Conservation (phyloP, 225 moss, liverwort and hornwort genomes). For the Straminergon stramineum region DNA sequence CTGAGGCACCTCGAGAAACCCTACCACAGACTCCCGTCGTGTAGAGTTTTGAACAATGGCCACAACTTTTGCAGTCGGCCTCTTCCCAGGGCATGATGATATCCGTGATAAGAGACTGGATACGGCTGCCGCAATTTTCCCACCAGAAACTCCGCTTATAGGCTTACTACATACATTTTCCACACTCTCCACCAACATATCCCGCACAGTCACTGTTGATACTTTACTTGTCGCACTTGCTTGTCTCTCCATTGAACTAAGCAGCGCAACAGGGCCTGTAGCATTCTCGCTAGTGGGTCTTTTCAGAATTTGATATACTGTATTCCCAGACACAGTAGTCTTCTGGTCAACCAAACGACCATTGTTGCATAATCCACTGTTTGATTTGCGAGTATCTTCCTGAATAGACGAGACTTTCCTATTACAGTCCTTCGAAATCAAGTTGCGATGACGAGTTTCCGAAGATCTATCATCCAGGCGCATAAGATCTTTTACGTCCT, state of each 20-base stretch:
- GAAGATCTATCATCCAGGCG: background rate
- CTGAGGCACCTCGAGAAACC: slow-evolving; percentile 66
- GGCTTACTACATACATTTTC: background rate
- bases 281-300: slow-evolving; percentile 12
- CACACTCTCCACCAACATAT: background rate
- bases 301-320: slow-evolving; percentile 46
- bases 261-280: background rate
- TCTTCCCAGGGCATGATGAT: slow-evolving; percentile 58
- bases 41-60: slow-evolving; percentile 66
- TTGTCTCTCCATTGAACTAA: slow-evolving; percentile 11
- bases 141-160: background rate
- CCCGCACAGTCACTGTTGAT: background rate
- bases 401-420: background rate
- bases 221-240: background rate
- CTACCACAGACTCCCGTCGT: slow-evolving; percentile 76
- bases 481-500: background rate
- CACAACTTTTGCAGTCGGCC: slow-evolving; percentile 81
- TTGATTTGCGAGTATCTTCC: slow-evolving; percentile 10
- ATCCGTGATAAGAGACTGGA: slow-evolving; percentile 36
- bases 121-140: slow-evolving; percentile 12
- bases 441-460: background rate
- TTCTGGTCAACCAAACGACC: slow-evolving; percentile 23
- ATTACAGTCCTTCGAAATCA: slow-evolving; percentile 1
- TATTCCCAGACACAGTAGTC: slow-evolving; percentile 9
- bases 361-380: slow-evolving; percentile 1